Percentiles rank a stretch among this genome's conserved stretches.
These are phyloP conservation scores for Aschersonia sp. DNA, from an alignment of 2,329 filamentous ascomycete species.

Conservation along the genomic window DNA sequence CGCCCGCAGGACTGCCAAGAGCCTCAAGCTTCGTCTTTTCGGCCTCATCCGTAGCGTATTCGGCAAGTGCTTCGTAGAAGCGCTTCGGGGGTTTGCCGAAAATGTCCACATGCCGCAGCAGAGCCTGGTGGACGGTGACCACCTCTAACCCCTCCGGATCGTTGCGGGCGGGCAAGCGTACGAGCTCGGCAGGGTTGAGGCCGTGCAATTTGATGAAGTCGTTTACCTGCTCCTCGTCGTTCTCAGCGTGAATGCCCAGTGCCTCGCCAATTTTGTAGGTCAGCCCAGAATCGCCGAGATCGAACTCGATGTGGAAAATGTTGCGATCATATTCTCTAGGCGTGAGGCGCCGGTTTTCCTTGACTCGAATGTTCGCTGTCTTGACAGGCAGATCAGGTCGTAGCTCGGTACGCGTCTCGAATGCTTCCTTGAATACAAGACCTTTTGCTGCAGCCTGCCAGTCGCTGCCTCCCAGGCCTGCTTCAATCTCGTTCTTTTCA, in stretches of 20 bases:
- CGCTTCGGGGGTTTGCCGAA: slow-evolving; percentile 94
- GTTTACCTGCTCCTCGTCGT: slow-evolving; percentile 63
- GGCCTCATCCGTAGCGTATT: slow-evolving; percentile 67
- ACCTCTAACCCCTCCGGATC: slow-evolving; percentile 62
- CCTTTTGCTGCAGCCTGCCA: slow-evolving; percentile 81
- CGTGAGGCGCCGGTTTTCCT: slow-evolving; percentile 89
- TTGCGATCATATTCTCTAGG: slow-evolving; percentile 85
- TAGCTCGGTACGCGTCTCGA: slow-evolving; percentile 55
- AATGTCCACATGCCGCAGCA: slow-evolving; percentile 88
- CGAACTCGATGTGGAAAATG: slow-evolving; percentile 99
- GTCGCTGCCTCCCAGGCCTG: slow-evolving; percentile 48
- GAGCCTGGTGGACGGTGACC: slow-evolving; percentile 81
- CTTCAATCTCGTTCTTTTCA: slow-evolving; percentile 60
- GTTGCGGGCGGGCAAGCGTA: slow-evolving; percentile 84
- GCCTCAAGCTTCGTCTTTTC: slow-evolving; percentile 70
- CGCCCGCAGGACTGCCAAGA: slow-evolving; percentile 65
- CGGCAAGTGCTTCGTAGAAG: slow-evolving; percentile 87
- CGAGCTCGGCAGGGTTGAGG: slow-evolving; percentile 65
- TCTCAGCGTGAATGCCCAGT: slow-evolving; percentile 90
- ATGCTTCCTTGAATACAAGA: slow-evolving; percentile 88
- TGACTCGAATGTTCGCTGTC: slow-evolving; percentile 77
- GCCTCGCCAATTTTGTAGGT: slow-evolving; percentile 97
- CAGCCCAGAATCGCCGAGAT: slow-evolving; percentile 78
- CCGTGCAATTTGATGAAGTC: slow-evolving; percentile 87
- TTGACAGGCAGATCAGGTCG: slow-evolving; percentile 77